A percentile compares a stretch with the other conserved stretches of the same genome.
Conservation (phyloP, 1,284 basidiomycete species). For the Calocybe gambosa region DNA sequence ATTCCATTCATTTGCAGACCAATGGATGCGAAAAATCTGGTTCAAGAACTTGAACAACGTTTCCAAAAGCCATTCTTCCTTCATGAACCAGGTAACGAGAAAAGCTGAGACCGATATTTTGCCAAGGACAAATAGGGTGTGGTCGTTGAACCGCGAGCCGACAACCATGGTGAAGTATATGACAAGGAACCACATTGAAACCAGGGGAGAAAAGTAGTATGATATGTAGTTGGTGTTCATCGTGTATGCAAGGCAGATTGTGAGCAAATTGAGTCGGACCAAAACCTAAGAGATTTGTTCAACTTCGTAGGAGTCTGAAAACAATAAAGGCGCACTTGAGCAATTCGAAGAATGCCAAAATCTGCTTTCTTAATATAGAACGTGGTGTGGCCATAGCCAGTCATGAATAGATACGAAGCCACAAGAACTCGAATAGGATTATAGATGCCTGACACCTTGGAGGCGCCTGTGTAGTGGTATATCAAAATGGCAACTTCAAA, state of each 20-base stretch:
- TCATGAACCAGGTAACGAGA: conserved; percentile 63
- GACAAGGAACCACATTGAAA: conserved; percentile 80
- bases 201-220: conserved; percentile 83
- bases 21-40: conserved; percentile 65
- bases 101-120: conserved; percentile 67
- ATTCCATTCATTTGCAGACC: conserved; percentile 81
- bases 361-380: conserved; percentile 86
- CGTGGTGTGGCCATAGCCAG: conserved; percentile 68
- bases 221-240: conserved; percentile 90
- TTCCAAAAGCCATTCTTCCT: conserved; percentile 56
- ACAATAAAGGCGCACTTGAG: conserved; percentile 40
- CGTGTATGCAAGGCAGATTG: conserved; percentile 74
- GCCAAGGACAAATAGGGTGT: conserved; percentile 55
- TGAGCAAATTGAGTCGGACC: conserved; percentile 78
- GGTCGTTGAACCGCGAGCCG: conserved; percentile 71
- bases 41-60: conserved; percentile 59
- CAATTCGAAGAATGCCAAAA: conserved; percentile 71
- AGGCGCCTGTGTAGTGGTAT: conserved; percentile 86
- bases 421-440: conserved; percentile 85
- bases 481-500: conserved; percentile 74
- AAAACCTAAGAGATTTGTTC: conserved; percentile 46
- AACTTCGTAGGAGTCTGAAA: neutral
- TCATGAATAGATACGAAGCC: conserved; percentile 82
- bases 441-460: conserved; percentile 84
- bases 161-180: conserved; percentile 75